A percentile compares a stretch with the other conserved stretches of the same genome.
phyloP scores from a whole-genome alignment of 306 rosid species.

The Prunus persica region DNA sequence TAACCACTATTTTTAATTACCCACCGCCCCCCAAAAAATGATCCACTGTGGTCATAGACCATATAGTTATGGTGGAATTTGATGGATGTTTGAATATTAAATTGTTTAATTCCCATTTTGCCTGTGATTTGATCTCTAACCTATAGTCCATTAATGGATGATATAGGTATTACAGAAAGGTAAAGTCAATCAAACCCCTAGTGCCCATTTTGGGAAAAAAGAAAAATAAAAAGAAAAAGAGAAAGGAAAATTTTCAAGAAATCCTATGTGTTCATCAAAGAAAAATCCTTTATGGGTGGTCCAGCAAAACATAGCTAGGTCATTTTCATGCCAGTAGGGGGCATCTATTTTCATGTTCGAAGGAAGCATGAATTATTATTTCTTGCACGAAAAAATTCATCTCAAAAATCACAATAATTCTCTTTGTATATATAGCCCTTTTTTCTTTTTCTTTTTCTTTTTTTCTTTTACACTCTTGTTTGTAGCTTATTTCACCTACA shows the following conservation, averaged over 20 bases:
- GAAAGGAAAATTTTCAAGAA: neutral
- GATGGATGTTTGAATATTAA: neutral
- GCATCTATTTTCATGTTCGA: constrained; percentile 11
- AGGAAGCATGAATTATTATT: constrained; percentile 21
- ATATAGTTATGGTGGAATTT: neutral
- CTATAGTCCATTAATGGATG: neutral
- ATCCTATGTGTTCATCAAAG: neutral
- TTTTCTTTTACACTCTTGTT: constrained; percentile 8
- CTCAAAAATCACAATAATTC: neutral
- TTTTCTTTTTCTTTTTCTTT: neutral
- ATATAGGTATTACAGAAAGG: neutral
- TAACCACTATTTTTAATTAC: neutral
- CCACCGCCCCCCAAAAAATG: neutral
- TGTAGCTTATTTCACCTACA: constrained; percentile 10
- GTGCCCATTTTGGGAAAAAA: neutral
- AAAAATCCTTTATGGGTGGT: neutral
- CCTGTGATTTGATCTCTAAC: neutral
- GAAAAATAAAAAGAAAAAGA: neutral
- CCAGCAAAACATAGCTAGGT: neutral
- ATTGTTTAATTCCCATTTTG: neutral
- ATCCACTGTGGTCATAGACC: no score
- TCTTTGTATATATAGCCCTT: neutral
- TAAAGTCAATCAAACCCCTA: neutral
- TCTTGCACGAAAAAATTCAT: constrained; percentile 26
- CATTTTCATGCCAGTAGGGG: neutral